A percentile compares a stretch with the other conserved stretches of the same genome.
Conservation (phyloP, 306 rosid species). For the Vigna unguiculata region DNA sequence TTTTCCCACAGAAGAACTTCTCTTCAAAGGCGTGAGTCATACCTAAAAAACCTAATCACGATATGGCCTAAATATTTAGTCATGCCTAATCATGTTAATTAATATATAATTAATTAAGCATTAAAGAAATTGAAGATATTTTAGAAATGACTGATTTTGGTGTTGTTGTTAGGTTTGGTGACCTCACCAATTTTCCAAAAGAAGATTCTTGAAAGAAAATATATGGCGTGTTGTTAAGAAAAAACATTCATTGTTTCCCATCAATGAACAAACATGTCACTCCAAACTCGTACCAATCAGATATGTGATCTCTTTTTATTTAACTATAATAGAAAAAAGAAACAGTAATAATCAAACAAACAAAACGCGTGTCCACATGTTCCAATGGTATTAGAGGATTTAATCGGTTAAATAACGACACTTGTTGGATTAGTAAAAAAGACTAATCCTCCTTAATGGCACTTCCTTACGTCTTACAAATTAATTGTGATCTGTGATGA, state of each 20-base stretch:
- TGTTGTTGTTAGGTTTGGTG: slow-evolving; percentile 13
- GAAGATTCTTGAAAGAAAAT: slow-evolving; percentile 5
- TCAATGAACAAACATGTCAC: slow-evolving; percentile 5
- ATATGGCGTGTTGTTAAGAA: background rate
- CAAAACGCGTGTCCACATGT: background rate
- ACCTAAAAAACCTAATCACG: background rate
- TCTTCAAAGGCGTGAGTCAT: background rate
- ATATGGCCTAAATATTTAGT: background rate
- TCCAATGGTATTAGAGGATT: background rate
- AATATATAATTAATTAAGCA: background rate
- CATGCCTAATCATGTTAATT: background rate
- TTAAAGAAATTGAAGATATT: background rate
- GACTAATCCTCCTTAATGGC: background rate
- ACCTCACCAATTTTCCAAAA: background rate
- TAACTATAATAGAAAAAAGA: background rate
- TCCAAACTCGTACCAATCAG: slow-evolving; percentile 11
- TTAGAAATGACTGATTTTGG: background rate
- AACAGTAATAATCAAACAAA: background rate
- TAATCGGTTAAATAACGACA: background rate
- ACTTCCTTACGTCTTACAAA: background rate
- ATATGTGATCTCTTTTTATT: slow-evolving; percentile 3
- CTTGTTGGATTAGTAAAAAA: background rate
- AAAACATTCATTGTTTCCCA: background rate
- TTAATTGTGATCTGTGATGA: background rate
- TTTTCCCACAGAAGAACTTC: too few relatives aligned